A percentile compares a stretch with the other conserved stretches of the same genome.
Conservation (phyloP, 495 filamentous ascomycete genomes). For the Annulohypoxylon maeteangense region DNA sequence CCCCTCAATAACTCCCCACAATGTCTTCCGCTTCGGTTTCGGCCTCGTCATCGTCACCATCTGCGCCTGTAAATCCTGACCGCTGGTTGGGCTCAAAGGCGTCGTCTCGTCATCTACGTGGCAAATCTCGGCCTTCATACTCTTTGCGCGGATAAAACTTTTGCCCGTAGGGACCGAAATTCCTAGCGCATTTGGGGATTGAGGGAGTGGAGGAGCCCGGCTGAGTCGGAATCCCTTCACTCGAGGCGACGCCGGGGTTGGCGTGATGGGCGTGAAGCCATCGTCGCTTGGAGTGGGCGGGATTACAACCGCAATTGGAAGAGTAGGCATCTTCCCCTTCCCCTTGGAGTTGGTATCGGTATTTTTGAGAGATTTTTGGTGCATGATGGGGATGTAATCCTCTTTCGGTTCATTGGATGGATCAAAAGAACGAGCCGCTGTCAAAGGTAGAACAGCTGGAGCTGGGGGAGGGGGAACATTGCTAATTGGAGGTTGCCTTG, state of each 20-base stretch:
- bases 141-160: slow-evolving; percentile 26
- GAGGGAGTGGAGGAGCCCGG: slow-evolving; percentile 32
- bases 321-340: not conserved
- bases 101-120: slow-evolving; percentile 10
- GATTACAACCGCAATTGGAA: slow-evolving; percentile 17
- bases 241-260: slow-evolving; percentile 35
- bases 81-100: slow-evolving; percentile 35
- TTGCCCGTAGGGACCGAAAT: slow-evolving; percentile 28
- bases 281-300: slow-evolving; percentile 40
- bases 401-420: slow-evolving; percentile 26
- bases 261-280: slow-evolving; percentile 42
- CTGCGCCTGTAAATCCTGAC: slow-evolving; percentile 19
- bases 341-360: not conserved
- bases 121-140: slow-evolving; percentile 15
- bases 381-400: slow-evolving; percentile 44
- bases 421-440: not conserved
- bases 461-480: slow-evolving; percentile 8
- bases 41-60: slow-evolving; percentile 8
- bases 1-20: slow-evolving; percentile 54
- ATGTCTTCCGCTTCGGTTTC: slow-evolving; percentile 51
- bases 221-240: slow-evolving; percentile 35
- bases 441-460: slow-evolving; percentile 11
- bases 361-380: slow-evolving; percentile 16
- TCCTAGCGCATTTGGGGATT: slow-evolving; percentile 40
- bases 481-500: slow-evolving; percentile 1